Conservation (phyloP, 495 filamentous ascomycete genomes). For the Clavariopsis aquatica region DNA sequence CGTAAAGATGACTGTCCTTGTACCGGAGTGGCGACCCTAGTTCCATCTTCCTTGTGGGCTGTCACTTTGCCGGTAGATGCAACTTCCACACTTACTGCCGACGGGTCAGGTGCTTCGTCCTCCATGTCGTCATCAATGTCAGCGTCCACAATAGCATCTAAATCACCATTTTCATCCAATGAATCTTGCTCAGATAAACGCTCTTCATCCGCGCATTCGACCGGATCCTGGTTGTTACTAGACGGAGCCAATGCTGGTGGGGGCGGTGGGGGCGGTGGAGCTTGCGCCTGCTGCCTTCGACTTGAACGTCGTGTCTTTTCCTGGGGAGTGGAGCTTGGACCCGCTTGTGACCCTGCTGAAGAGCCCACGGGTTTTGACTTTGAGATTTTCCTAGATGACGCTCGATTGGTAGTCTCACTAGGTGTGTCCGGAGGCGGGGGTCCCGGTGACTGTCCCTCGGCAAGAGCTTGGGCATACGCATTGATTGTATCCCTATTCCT, state of each 20-base stretch:
- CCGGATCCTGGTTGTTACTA: constrained; percentile 50
- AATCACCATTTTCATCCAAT: constrained; percentile 67
- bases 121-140: constrained; percentile 89
- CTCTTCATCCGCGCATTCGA: constrained; percentile 95
- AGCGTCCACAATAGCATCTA: constrained; percentile 87
- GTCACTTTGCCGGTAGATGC: constrained; percentile 89
- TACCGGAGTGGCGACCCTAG: constrained; percentile 81
- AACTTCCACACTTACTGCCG: constrained; percentile 90
- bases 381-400: constrained; percentile 17
- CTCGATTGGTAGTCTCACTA: constrained; percentile 32
- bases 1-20: constrained; percentile 54
- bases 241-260: constrained; percentile 50
- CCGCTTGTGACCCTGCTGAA: constrained; percentile 48
- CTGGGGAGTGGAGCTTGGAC: constrained; percentile 45
- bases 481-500: constrained; percentile 71
- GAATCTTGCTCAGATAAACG: constrained; percentile 76
- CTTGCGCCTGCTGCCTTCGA: constrained; percentile 52
- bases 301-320: constrained; percentile 43
- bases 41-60: constrained; percentile 95
- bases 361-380: constrained; percentile 30
- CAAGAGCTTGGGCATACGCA: constrained; percentile 75
- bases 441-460: constrained; percentile 42
- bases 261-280: constrained; percentile 46
- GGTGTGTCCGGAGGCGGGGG: constrained; percentile 30
- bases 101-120: constrained; percentile 73